Evolutionary conservation across 331 rosid species (phyloP).

Genomic region (Ulmus americana): DNA sequence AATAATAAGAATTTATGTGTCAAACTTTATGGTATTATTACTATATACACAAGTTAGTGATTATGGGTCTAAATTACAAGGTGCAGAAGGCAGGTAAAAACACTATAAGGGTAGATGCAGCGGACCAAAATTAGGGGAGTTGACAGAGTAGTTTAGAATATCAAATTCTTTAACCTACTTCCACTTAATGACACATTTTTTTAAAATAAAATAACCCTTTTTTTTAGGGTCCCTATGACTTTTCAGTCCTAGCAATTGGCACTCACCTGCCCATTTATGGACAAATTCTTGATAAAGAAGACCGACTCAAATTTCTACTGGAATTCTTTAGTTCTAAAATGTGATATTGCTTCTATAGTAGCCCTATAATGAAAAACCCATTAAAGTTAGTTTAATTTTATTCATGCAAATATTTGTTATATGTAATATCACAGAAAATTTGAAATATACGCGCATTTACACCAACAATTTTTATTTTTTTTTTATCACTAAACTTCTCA

Average conservation of each 20-base stretch:
- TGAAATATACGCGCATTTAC: too few species aligned
- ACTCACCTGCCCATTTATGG: constrained; percentile 9
- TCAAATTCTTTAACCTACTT: constrained; percentile 43
- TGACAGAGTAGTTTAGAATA: constrained; percentile 45
- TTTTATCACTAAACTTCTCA: too few species aligned
- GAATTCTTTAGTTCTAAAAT: too few species aligned
- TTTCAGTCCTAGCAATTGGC: background rate
- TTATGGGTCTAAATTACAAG: constrained; percentile 1
- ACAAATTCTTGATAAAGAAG: background rate
- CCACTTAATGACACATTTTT: background rate
- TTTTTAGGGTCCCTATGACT: background rate
- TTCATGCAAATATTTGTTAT: too few species aligned
- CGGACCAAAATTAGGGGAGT: constrained; percentile 32
- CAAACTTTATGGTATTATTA: background rate
- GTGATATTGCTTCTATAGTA: too few species aligned
- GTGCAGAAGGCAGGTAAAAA: constrained; percentile 9
- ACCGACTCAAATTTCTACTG: background rate
- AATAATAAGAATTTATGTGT: background rate
- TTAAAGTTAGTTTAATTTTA: too few species aligned
- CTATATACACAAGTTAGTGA: background rate
- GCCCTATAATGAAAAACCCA: too few species aligned
- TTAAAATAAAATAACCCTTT: background rate
- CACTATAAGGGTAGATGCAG: constrained; percentile 7
- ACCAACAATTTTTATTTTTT: too few species aligned
- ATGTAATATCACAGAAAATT: too few species aligned